These are phyloP conservation scores for Vicia sativa DNA, from an alignment of 306 rosid genomes.

Conservation along the genomic window DNA sequence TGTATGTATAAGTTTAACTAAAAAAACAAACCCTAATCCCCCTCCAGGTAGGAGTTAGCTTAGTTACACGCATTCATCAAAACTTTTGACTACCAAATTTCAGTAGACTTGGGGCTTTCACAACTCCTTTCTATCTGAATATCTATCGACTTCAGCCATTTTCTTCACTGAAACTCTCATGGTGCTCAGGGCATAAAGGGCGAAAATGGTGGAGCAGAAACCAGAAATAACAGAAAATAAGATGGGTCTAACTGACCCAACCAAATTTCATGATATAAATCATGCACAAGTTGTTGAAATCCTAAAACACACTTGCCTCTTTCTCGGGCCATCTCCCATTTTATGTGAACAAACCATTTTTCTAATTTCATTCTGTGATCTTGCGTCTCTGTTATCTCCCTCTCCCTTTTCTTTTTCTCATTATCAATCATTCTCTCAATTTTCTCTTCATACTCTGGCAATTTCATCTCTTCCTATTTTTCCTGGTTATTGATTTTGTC, in stretches of 20 bases:
- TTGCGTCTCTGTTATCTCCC: neutral
- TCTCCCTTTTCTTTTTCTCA: constrained; percentile 10
- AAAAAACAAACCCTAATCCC: neutral
- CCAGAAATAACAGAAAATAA: neutral
- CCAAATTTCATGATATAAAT: neutral
- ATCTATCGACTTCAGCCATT: constrained; percentile 5
- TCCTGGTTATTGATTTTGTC: neutral
- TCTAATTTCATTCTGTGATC: neutral
- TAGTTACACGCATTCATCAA: constrained; percentile 20
- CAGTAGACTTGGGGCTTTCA: neutral
- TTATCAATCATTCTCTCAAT: neutral
- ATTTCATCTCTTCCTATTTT: neutral
- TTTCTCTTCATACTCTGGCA: neutral
- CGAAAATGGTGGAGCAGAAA: neutral
- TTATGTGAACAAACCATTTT: neutral
- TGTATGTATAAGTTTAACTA: neutral
- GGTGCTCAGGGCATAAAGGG: neutral
- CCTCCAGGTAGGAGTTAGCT: constrained; percentile 13
- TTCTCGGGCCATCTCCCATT: neutral
- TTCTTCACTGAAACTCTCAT: constrained; percentile 9
- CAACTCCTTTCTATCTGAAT: constrained; percentile 10
- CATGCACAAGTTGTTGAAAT: constrained; percentile 14
- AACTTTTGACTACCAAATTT: neutral
- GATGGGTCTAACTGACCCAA: neutral
- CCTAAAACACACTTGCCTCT: constrained; percentile 1